phyloP scores from a whole-genome alignment of 768 basidiomycete genomes.

The Amylocystis lapponica region DNA sequence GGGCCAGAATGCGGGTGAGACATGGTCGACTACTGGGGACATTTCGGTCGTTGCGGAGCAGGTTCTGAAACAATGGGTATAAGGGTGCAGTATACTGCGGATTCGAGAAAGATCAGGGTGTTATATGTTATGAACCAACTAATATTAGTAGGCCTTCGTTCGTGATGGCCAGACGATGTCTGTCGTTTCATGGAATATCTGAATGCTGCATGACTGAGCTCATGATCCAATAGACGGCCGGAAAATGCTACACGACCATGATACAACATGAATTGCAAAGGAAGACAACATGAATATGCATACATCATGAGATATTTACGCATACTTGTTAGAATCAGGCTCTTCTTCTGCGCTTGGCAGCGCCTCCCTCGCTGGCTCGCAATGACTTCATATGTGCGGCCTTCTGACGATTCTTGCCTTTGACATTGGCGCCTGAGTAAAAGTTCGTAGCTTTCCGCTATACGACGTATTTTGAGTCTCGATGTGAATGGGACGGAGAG shows the following conservation, averaged over 20 bases:
- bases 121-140: too few relatives aligned
- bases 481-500: neutral
- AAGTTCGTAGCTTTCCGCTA: conserved; percentile 89
- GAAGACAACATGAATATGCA: too few relatives aligned
- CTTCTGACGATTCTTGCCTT: conserved; percentile 76
- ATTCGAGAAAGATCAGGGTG: too few relatives aligned
- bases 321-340: neutral
- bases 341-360: conserved; percentile 9
- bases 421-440: conserved; percentile 79
- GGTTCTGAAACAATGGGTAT: conserved; percentile 14
- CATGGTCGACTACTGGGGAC: conserved; percentile 17
- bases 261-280: too few relatives aligned
- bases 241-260: too few relatives aligned
- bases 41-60: conserved; percentile 17
- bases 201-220: too few relatives aligned
- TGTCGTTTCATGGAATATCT: too few relatives aligned
- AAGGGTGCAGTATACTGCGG: too few relatives aligned
- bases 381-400: conserved; percentile 47
- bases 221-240: too few relatives aligned
- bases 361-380: conserved; percentile 12
- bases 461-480: neutral
- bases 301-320: too few relatives aligned
- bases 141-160: too few relatives aligned
- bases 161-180: too few relatives aligned
- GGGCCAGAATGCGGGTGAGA: conserved; percentile 12